Base-by-base conservation (phyloP, 352 stramenopile species). In the Thalassiosira pacifica region DNA sequence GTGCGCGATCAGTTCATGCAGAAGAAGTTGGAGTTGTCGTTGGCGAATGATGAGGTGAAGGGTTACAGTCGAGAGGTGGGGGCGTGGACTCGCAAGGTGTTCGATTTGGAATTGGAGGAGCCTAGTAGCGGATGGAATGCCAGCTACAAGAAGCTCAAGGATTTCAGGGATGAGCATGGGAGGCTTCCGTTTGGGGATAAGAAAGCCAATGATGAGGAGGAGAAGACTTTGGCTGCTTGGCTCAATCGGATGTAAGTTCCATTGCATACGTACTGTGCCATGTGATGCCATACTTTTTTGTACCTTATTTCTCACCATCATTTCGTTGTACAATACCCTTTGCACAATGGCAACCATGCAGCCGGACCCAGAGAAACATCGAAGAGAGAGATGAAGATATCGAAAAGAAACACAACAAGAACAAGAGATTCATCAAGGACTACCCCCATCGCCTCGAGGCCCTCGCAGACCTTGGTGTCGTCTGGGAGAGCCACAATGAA, bases 101-200 rank as follows among this genome's bases (percentile, higher is more conserved):
- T 88, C 70, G 81, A 88, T 60, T 74, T 88, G 75, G 81, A 88
- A 59, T 80, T 88, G 45, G 53, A 75, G 18, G 81, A 88, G 63
- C 55, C 65, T 22, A 84, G 81, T 73, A n/a, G n/a, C n/a, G 52
- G 42, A 16, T 88, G 81, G 81, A 84, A 83, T 74, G 65, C 42
- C 0, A 83, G 71, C 24, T 81, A 78, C 34, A 18, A 73, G 26
- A 88, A 70, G 68, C 37, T 88, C 31, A 68, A 52, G 31, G 59
- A 45, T 9, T 88, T 75, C 66, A 74, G 34, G 61, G 59, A 81
- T 16, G 19, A 32, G 40, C 24, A 84, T 72, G 53, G 57, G 64
- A 59, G 81, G 9, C 81, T 73, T 5, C 70, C 71, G 1, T 45
- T 64, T 0, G 63, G 57, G 27, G 40, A 52, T 19, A 77, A 76